Base-by-base conservation (phyloP, 768 basidiomycete species). In the Pulveroboletus frians region DNA sequence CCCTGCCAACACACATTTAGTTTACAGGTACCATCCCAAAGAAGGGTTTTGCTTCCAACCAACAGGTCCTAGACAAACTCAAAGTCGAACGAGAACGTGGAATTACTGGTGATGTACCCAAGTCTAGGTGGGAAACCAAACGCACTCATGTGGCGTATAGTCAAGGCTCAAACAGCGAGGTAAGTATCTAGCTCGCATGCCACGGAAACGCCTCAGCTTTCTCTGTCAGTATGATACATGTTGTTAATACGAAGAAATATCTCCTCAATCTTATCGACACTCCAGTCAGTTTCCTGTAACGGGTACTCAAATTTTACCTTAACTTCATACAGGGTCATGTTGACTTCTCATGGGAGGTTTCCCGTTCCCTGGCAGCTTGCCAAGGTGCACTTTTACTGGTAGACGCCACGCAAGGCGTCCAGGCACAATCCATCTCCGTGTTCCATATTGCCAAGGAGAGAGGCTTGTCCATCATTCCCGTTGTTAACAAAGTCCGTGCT, bases 71-170 rank as follows among this genome's bases (percentile, higher is more conserved):
- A 49, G 92, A 94, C 65, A 95, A 92, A 69, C 76, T 99, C 43
- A 98, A 98, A 68, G 96, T 99, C 3, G 96, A 98, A 65, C 77
- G 92, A 45, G 95, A 98, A 66, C 80, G 95, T 11, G 95, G 95
- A 13, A 99, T 99, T 49, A 99, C 96, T 20, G 90, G 91, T 86
- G 49, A 30, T 36, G 30, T 14, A 5, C 40, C 2, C 31, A 21
- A 14, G 21, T 34, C 30, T 26, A 20, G 7, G 26, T 15, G 18
- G 27, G 48, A 46, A 32, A 46, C 34, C 41, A 20, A 44, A 5
- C 51, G 47, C 17, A 32, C 36, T 56, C 46, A 45, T 17, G 15
- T 21, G 37, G 17, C 36, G 38, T 38, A 21, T 34, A 90, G 95
- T 97, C 64, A 94, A 96, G 71, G 95, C 95, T 4, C 94, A 97